phyloP scores from a whole-genome alignment of 2,329 filamentous ascomycete species.

The Sclerotinia sclerotiorum region DNA sequence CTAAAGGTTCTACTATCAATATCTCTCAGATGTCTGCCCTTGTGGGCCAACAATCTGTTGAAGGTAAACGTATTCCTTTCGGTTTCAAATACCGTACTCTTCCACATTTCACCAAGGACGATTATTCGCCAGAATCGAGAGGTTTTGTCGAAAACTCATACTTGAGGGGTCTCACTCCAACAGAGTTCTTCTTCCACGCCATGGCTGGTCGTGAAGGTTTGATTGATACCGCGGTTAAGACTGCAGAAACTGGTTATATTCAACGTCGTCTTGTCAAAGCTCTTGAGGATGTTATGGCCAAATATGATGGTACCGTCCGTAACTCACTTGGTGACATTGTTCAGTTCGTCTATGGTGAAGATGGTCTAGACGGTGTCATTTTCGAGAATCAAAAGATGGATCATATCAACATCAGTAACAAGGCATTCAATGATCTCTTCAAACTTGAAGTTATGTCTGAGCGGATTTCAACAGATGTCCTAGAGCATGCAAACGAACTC shows the following conservation, averaged over 20 bases:
- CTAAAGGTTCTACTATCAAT: constrained; percentile 98
- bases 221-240: constrained; percentile 99
- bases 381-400: constrained; percentile 94
- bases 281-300: constrained; percentile 94
- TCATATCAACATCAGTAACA: constrained; percentile 76
- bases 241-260: constrained; percentile 97
- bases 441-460: constrained; percentile 77
- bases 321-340: constrained; percentile 96
- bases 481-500: constrained; percentile 86
- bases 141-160: constrained; percentile 99
- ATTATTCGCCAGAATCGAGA: constrained; percentile 94
- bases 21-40: constrained; percentile 99
- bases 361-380: constrained; percentile 87
- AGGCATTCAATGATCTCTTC: constrained; percentile 77
- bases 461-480: constrained; percentile 64
- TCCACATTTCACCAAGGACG: constrained; percentile 98
- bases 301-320: constrained; percentile 95
- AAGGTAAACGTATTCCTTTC: constrained; percentile 98
- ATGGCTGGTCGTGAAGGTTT: constrained; percentile 99
- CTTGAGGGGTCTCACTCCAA: constrained; percentile 87
- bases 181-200: constrained; percentile 99
- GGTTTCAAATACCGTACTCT: constrained; percentile 98
- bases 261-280: constrained; percentile 98
- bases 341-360: constrained; percentile 96
- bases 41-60: constrained; percentile 96